A percentile compares a stretch with the other conserved stretches of the same genome.
These are phyloP conservation scores for Aspergillus sp. DNA, from an alignment of 2,329 filamentous ascomycete species.

Conservation along the genomic window DNA sequence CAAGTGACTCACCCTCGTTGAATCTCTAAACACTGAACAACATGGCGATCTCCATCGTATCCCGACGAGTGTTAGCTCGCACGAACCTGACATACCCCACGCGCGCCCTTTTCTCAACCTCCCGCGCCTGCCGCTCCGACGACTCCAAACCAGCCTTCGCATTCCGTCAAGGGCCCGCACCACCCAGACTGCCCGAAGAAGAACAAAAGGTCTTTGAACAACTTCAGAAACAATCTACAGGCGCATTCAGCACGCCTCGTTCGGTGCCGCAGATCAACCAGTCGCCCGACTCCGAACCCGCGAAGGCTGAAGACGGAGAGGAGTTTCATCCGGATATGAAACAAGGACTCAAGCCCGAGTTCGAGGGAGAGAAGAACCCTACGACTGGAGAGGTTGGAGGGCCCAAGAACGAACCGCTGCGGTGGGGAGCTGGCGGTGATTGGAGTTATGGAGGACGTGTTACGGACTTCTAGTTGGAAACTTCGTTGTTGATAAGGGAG, in stretches of 20 bases:
- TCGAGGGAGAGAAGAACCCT: slow-evolving; percentile 87
- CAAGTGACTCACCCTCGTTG: background rate
- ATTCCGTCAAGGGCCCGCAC: slow-evolving; percentile 59
- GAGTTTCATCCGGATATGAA: slow-evolving; percentile 70
- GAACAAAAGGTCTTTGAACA: slow-evolving; percentile 89
- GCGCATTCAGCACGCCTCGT: slow-evolving; percentile 68
- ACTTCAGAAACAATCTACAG: slow-evolving; percentile 75
- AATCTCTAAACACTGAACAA: background rate
- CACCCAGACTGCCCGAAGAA: slow-evolving; percentile 81
- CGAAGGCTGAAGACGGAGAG: slow-evolving; percentile 59
- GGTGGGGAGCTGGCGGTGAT: slow-evolving; percentile 75
- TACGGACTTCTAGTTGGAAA: slow-evolving; percentile 70
- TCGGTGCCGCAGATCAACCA: slow-evolving; percentile 50
- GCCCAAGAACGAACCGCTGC: slow-evolving; percentile 92
- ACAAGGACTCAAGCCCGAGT: slow-evolving; percentile 81
- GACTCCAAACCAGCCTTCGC: slow-evolving; percentile 30
- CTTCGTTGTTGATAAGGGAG: background rate
- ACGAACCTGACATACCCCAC: slow-evolving; percentile 29
- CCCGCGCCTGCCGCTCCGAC: slow-evolving; percentile 17
- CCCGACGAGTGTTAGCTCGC: slow-evolving; percentile 43
- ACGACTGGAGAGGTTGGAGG: slow-evolving; percentile 94
- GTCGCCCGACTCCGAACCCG: slow-evolving; percentile 39
- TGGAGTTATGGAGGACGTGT: slow-evolving; percentile 96
- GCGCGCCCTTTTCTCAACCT: slow-evolving; percentile 28
- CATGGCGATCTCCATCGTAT: slow-evolving; percentile 21